phyloP scores from a whole-genome alignment of 495 filamentous ascomycete species.

The Penicillium bovifimosum region DNA sequence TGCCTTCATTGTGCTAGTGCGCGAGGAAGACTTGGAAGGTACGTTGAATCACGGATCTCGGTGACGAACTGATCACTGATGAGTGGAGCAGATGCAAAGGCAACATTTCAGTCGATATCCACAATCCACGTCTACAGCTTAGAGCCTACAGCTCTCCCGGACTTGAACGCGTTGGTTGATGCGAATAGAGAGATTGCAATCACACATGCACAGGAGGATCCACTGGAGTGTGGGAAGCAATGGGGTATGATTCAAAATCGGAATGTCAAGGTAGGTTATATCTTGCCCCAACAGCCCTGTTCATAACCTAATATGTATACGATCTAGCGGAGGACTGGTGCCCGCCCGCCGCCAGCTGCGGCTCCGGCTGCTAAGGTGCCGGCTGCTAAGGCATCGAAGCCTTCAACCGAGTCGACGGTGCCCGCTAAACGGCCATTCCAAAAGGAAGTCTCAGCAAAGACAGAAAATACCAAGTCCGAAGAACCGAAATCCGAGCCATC shows the following conservation, averaged over 20 bases:
- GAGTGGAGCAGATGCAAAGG: slow-evolving; percentile 53
- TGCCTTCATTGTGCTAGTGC: slow-evolving; percentile 62
- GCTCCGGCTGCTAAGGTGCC: slow-evolving; percentile 16
- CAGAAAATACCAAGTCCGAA: slow-evolving; percentile 24
- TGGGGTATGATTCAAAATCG: slow-evolving; percentile 70
- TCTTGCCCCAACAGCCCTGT: neutral
- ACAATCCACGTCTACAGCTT: slow-evolving; percentile 88
- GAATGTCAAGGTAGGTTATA: slow-evolving; percentile 47
- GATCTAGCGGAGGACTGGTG: slow-evolving; percentile 45
- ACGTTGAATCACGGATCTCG: slow-evolving; percentile 4
- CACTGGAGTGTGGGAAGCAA: slow-evolving; percentile 49
- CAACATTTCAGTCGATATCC: slow-evolving; percentile 60
- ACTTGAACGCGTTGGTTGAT: slow-evolving; percentile 70
- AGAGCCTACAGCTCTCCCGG: slow-evolving; percentile 63
- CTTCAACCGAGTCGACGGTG: slow-evolving; percentile 23
- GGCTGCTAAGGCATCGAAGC: slow-evolving; percentile 11
- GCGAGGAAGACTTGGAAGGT: slow-evolving; percentile 80
- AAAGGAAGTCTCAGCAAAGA: slow-evolving; percentile 21
- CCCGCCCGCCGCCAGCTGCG: slow-evolving; percentile 27
- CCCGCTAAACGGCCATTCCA: slow-evolving; percentile 34
- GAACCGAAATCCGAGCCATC: slow-evolving; percentile 25
- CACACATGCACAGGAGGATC: slow-evolving; percentile 55
- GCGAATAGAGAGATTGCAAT: slow-evolving; percentile 53
- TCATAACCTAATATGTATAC: slow-evolving; percentile 9
- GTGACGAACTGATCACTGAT: neutral